Percentiles rank a stretch among this genome's conserved stretches.
phyloP scores from a whole-genome alignment of 75 land plant genomes.

The Adiantum capillusveneris region DNA sequence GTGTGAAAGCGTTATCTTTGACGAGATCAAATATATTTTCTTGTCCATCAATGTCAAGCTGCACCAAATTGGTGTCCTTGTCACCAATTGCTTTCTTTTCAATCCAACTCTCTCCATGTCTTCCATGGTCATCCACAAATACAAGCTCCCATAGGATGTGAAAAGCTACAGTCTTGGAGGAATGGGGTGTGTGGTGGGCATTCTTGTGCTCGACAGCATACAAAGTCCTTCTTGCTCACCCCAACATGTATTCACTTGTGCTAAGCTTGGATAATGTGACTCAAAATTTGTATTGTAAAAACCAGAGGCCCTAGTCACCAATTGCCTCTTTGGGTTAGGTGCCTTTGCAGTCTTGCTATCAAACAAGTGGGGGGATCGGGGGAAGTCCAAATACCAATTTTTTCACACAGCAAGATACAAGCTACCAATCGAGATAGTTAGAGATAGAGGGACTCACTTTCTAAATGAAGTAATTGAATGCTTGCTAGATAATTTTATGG shows the following conservation, averaged over 20 bases:
- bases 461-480: no score
- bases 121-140: conserved; percentile 38
- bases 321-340: conserved; percentile 55
- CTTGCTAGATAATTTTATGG: no score
- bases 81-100: conserved; percentile 45
- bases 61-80: conserved; percentile 38
- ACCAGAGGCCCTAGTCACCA: conserved; percentile 32
- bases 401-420: conserved; percentile 27
- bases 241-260: not conserved
- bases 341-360: conserved; percentile 43
- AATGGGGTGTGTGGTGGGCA: conserved; percentile 61
- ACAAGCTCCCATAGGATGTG: conserved; percentile 36
- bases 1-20: not conserved
- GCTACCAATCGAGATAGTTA: no score
- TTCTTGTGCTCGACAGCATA: conserved; percentile 29
- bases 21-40: not conserved
- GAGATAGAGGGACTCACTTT: no score
- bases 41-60: conserved; percentile 20
- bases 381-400: conserved; percentile 33
- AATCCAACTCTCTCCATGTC: conserved; percentile 41
- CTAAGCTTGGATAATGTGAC: not conserved
- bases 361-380: conserved; percentile 16
- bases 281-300: conserved; percentile 25
- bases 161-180: conserved; percentile 48
- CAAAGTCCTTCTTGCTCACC: conserved; percentile 22